Conservation (phyloP, 345 rosid species). For the Pistacia vera region DNA sequence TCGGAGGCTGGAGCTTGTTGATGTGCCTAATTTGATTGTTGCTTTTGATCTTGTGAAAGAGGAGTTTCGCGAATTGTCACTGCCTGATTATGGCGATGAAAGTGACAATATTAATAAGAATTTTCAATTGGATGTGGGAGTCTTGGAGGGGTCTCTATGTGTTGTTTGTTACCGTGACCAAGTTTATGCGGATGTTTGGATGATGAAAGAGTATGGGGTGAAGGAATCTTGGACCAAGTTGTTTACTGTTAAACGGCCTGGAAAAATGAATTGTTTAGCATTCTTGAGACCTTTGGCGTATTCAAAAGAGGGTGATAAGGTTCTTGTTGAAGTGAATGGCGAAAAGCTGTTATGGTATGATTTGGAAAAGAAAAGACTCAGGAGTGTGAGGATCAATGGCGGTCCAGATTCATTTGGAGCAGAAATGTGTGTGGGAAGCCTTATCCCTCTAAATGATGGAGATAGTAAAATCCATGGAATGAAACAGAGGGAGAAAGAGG, state of each 20-base stretch:
- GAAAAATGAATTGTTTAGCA: too few relatives aligned
- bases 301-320: slow-evolving; percentile 15
- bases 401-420: slow-evolving; percentile 32
- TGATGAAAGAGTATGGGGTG: too few relatives aligned
- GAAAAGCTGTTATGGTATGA: slow-evolving; percentile 49
- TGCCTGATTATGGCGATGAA: too few relatives aligned
- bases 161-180: too few relatives aligned
- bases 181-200: too few relatives aligned
- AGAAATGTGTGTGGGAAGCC: slow-evolving; percentile 48
- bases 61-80: too few relatives aligned
- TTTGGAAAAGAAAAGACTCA: slow-evolving; percentile 26
- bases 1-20: slow-evolving; percentile 15
- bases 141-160: too few relatives aligned
- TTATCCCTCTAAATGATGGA: slow-evolving; percentile 30
- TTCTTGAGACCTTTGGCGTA: too few relatives aligned
- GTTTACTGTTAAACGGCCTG: too few relatives aligned
- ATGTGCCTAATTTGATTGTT: slow-evolving; percentile 17
- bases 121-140: too few relatives aligned
- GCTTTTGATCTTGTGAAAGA: slow-evolving; percentile 2
- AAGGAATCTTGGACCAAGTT: too few relatives aligned
- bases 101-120: too few relatives aligned
- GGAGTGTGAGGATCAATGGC: slow-evolving; percentile 28
- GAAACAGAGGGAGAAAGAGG: slow-evolving; percentile 9
- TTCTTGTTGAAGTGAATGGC: slow-evolving; percentile 45
- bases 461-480: background rate